These are phyloP conservation scores for Cryptococcus hybrid DNA, from an alignment of 1,284 basidiomycete genomes.

Conservation along the genomic window DNA sequence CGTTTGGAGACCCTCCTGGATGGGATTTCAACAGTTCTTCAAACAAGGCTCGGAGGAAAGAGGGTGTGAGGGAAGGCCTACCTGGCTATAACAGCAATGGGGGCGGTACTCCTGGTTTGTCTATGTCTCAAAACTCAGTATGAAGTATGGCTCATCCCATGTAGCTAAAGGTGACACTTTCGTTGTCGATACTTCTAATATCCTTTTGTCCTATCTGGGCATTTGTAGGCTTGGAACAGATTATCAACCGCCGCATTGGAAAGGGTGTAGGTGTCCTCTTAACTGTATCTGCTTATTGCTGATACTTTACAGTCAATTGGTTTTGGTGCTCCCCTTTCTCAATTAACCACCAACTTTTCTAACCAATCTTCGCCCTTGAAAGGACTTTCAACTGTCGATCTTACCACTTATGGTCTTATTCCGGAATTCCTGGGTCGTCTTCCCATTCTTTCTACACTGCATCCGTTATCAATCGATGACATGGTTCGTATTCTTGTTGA, in stretches of 20 bases:
- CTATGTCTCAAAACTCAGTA: not conserved
- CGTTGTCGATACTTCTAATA: slow-evolving; percentile 61
- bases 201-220: slow-evolving; percentile 94
- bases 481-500: slow-evolving; percentile 87
- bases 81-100: slow-evolving; percentile 43
- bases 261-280: slow-evolving; percentile 65
- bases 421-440: slow-evolving; percentile 91
- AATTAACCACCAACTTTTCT: not conserved
- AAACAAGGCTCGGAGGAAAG: slow-evolving; percentile 39
- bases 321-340: slow-evolving; percentile 67
- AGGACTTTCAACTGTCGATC: slow-evolving; percentile 57
- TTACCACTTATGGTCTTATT: slow-evolving; percentile 87
- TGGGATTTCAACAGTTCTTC: slow-evolving; percentile 45
- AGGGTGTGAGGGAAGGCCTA: slow-evolving; percentile 44
- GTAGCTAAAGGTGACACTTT: slow-evolving; percentile 44
- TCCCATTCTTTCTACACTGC: slow-evolving; percentile 79
- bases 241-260: slow-evolving; percentile 72
- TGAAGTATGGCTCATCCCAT: too few species aligned
- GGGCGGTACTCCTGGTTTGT: slow-evolving; percentile 25
- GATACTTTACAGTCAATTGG: slow-evolving; percentile 75
- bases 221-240: slow-evolving; percentile 84
- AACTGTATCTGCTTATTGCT: slow-evolving; percentile 1
- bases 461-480: slow-evolving; percentile 68
- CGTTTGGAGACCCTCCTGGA: slow-evolving; percentile 28
- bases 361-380: slow-evolving; percentile 23